Base-by-base conservation (phyloP, 1,284 basidiomycete species). In the Boletellus deceptivus region DNA sequence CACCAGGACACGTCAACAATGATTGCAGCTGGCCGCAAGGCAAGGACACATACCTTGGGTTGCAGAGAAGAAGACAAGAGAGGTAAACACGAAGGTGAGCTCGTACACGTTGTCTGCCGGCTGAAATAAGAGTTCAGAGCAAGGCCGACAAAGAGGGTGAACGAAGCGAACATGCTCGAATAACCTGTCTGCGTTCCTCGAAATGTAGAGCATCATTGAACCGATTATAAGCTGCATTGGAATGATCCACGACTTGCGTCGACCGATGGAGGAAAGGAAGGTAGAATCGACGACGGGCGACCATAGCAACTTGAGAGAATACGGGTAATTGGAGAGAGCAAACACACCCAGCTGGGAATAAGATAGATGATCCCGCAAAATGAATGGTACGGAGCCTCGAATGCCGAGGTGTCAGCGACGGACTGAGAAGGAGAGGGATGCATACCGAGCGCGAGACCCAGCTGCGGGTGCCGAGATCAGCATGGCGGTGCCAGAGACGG, bases 181-280 rank as follows among this genome's bases (percentile, higher is more conserved):
- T 57, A 97, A 78, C 55, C 79, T 79, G 59, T 93, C 82, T 8
- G 92, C 88, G 59, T 89, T 84, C 48, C 82, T 73, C 2, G 94
- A 91, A 54, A 99, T 89, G 68, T 91, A 86, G 61, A 94, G 77
- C 84, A 99, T 91, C 57, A 93, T 76, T 43, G 83, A 75, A 24
- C 94, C 97, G 41, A 98, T 91, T 56, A 95, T 82, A 27, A 87
- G 70, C 71, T 99, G 97, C 75, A 99, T 96, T 40, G 97, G 97
- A 54, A 99, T 89, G 64, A 99, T 98, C 97, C 97, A 99, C 54
- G 91, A 94, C 72, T 98, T 99, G 56, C 97, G 80, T 48, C 97
- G 83, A 17, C 97, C 97, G 53, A 95, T 67, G 43, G 82, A 83
- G 39, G 83, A 75, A 58, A 91, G 78, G 69, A 91, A 99, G 57